Evolutionary conservation across 768 basidiomycete genomes (phyloP), one percentile per base, ranked within the genome.

Genomic region (Boletus subcaerulescens): DNA sequence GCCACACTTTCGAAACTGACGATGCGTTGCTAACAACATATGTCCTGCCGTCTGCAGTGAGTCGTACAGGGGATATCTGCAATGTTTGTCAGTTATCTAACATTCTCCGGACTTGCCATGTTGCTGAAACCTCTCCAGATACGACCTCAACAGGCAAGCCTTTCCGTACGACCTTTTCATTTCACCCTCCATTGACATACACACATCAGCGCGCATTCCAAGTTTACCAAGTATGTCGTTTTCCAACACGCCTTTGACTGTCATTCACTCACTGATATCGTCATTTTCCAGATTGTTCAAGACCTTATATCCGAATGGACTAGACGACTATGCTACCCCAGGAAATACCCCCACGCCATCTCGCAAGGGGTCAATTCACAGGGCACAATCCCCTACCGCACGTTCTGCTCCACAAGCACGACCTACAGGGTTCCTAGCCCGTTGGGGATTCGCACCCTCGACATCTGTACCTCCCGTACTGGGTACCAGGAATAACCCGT

Each of bases 1-100:
- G 79, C 31, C 14, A 22, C 36, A 7, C 29, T 51, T 18, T 29
- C 29, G 36, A 24, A 38, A 38, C 31, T 35, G 49, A 29, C 54
- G 3, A 44, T 53, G 22, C 18, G n/a, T 51, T 5, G 1, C 42
- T 67, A 48, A 60, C 24, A n/a, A 52, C 38, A 24, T 18, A 1
- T 0, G 10, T 59, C 13, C 14, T 32, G 31, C 39, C 12, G 9
- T 9, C 13, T 45, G 24, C 48, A 89, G 86, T 52, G 89, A 91
- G 70, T 83, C 84, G 2, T 89, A 89, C 67, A 83, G 81, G 76
- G 89, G 89, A 33, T 91, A 91, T 65, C 61, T 90, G 9, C 87
- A 89, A 60, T 90, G 87, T 74, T 76, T 90, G 82, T 89, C 68
- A 69, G 78, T 77, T 10, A 58, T 13, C 14, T 35, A 8, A 9